Percentiles rank a stretch among this genome's conserved stretches.
Conservation (phyloP, 441 rosid species). For the Raphanus hybrid region DNA sequence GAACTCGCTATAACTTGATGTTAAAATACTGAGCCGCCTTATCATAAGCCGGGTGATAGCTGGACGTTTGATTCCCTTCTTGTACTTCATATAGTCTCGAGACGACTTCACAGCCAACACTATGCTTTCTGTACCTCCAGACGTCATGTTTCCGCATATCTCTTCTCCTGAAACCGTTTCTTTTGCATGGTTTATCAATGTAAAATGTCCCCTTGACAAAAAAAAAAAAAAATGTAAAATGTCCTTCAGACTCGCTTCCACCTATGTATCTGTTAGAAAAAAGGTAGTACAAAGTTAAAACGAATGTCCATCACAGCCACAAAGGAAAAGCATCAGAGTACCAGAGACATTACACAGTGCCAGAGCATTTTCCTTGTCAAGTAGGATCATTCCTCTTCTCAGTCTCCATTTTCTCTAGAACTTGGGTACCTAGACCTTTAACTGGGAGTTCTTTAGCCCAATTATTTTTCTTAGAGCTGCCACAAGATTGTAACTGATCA, state of each 20-base stretch:
- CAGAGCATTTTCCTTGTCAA: conserved; percentile 99
- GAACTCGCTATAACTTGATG: conserved; percentile 91
- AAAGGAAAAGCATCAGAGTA: conserved; percentile 29
- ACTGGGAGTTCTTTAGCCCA: conserved; percentile 72
- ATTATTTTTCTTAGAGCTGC: conserved; percentile 67
- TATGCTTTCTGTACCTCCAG: conserved; percentile 98
- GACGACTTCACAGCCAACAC: conserved; percentile 91
- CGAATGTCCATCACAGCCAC: not conserved
- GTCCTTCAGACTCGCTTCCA: conserved; percentile 87
- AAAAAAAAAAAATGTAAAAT: no score
- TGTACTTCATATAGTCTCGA: conserved; percentile 91
- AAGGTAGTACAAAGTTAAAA: conserved; percentile 1
- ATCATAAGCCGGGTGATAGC: conserved; percentile 99
- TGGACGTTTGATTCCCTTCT: conserved; percentile 91
- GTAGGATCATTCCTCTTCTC: conserved; percentile 71
- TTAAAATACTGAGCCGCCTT: conserved; percentile 97
- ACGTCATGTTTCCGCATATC: conserved; percentile 98
- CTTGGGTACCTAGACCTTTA: conserved; percentile 67
- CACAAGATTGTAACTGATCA: conserved; percentile 87
- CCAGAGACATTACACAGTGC: conserved; percentile 90
- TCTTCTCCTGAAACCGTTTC: conserved; percentile 78
- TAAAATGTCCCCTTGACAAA: conserved; percentile 54
- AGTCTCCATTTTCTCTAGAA: conserved; percentile 71
- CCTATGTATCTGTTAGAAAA: conserved; percentile 75
- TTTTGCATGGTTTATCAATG: conserved; percentile 90